phyloP scores from a whole-genome alignment of 2,329 filamentous ascomycete genomes.

The Diplodia mutila region DNA sequence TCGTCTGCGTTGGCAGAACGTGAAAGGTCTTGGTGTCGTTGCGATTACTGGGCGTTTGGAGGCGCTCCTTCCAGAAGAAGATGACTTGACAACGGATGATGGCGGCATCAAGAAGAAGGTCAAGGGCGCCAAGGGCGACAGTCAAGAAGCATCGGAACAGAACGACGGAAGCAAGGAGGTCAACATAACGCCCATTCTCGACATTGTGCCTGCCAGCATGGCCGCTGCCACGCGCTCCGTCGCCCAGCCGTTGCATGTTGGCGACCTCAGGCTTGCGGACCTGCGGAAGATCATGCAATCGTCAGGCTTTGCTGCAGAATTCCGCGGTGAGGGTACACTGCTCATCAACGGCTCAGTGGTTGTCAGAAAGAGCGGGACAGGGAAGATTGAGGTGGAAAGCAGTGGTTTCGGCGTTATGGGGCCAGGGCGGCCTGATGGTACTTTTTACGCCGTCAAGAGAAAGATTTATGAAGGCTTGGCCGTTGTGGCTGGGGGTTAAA shows the following conservation, averaged over 20 bases:
- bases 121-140: conserved; percentile 54
- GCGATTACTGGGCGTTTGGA: conserved; percentile 80
- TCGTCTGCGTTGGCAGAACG: conserved; percentile 91
- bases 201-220: conserved; percentile 63
- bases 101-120: conserved; percentile 52
- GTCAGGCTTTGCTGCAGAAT: conserved; percentile 85
- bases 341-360: conserved; percentile 87
- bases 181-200: conserved; percentile 55
- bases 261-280: conserved; percentile 87
- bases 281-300: conserved; percentile 81
- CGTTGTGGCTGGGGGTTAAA: conserved; percentile 73
- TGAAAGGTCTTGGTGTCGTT: conserved; percentile 85
- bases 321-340: conserved; percentile 88
- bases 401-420: conserved; percentile 49
- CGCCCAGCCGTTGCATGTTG: conserved; percentile 89
- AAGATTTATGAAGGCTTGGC: conserved; percentile 94
- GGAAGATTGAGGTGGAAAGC: conserved; percentile 84
- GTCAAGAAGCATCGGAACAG: conserved; percentile 45
- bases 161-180: conserved; percentile 46
- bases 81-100: conserved; percentile 44
- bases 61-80: conserved; percentile 45
- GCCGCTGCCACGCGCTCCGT: conserved; percentile 74
- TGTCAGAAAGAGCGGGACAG: conserved; percentile 85
- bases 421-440: conserved; percentile 59
- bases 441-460: conserved; percentile 84